Base-by-base conservation (phyloP, 192 early-diverging fungal species). In the Linnemannia hyalina region DNA sequence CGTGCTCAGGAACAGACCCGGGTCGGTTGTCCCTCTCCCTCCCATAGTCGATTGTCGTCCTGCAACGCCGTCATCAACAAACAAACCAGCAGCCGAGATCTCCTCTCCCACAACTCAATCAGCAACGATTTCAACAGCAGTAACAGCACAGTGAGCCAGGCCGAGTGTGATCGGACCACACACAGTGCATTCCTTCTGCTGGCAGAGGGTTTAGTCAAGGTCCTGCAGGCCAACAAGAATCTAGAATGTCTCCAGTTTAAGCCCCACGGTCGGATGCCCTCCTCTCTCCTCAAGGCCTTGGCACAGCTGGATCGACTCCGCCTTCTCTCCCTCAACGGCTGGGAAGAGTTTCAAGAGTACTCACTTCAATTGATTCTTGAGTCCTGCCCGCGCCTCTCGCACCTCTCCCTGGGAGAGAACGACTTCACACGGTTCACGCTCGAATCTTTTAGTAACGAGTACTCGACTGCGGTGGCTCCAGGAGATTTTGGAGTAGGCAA, bases 321-420 rank as follows among this genome's bases (percentile, higher is more conserved):
- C 8, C 22, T 76, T n/a, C 74, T 85, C 5, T 85, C 78, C 4
- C 75, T 85, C n/a, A 65, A 80, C 54, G 74, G 77, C 11, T 86
- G 83, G 83, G n/a, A 57, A 7, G 83, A 86, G 41, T 86, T 86
- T 74, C 83, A 86, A 73, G 83, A 86, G 40, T 80, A 86, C 47
- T 81, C 78, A 0, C 63, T 86, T 16, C 75, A 77, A 16, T 23
- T 77, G 32, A 70, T 86, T 22, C 75, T 86, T n/a, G 79, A 80
- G 20, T 23, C 47, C 16, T 86, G 83, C 32, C 60, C 36, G 0
- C 8, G 40, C 0, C 83, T 86, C 52, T 68, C 68, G 9, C 78
- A 77, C 46, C 75, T 86, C 0, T 86, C 83, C 15, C 57, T 86
- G 1, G 79, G 79, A 22, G 75, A 86, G 18, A 86, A 86, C 46